phyloP scores from a whole-genome alignment of 306 rosid genomes.

The Trifolium dubium region DNA sequence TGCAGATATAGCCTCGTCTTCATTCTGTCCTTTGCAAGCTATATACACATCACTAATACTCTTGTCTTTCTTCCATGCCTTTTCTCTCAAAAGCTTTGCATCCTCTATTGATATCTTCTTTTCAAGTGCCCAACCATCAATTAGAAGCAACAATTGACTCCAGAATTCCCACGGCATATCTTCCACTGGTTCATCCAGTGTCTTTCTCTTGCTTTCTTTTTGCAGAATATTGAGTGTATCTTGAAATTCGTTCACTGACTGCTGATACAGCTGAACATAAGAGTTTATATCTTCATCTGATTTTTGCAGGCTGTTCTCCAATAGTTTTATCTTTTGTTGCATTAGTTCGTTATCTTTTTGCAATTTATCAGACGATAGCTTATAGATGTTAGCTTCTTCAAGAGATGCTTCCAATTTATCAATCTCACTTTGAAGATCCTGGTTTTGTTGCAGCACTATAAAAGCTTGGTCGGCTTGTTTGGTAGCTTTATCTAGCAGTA shows the following conservation, averaged over 20 bases:
- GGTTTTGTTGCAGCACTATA: slow-evolving; percentile 74
- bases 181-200: slow-evolving; percentile 67
- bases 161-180: slow-evolving; percentile 96
- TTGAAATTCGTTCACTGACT: slow-evolving; percentile 84
- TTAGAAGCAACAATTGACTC: slow-evolving; percentile 78
- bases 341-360: slow-evolving; percentile 64
- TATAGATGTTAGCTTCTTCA: slow-evolving; percentile 66
- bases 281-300: slow-evolving; percentile 86
- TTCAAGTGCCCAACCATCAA: slow-evolving; percentile 94
- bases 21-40: slow-evolving; percentile 68
- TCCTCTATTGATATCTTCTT: slow-evolving; percentile 72
- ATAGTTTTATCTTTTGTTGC: slow-evolving; percentile 75
- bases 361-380: slow-evolving; percentile 77
- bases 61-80: slow-evolving; percentile 81
- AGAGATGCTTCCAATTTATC: slow-evolving; percentile 82
- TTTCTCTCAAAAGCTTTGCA: slow-evolving; percentile 74
- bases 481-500: slow-evolving; percentile 72
- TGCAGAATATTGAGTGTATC: slow-evolving; percentile 66
- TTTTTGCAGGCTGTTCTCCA: slow-evolving; percentile 82
- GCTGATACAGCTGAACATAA: slow-evolving; percentile 81
- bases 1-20: slow-evolving; percentile 64
- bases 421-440: slow-evolving; percentile 77
- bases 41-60: slow-evolving; percentile 62
- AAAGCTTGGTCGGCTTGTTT: slow-evolving; percentile 76
- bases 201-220: slow-evolving; percentile 78